Base-by-base conservation (phyloP, 257 asterid genomes). In the Nicotiana undulata region DNA sequence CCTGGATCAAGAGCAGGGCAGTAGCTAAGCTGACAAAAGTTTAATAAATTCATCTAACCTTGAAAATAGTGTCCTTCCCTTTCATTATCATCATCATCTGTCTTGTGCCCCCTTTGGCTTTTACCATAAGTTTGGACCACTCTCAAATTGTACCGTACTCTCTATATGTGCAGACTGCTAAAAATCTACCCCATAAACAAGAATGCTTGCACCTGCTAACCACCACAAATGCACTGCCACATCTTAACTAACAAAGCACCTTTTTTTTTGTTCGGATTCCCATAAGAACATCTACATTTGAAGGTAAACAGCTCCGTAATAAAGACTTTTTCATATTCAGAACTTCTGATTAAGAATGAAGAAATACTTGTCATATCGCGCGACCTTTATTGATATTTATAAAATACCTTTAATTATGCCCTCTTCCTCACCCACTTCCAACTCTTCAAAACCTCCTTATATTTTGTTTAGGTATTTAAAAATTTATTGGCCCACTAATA, bases 311-410 rank as follows among this genome's bases (percentile, higher is more conserved):
- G 49, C 3, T 40, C 12, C 12, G 49, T 7, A 40, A 40, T 9
- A 2, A 40, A 9, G 0, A 1, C 12, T 0, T 0, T 40, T 40
- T 2, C 2, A 9, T 40, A 9, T 2, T 3, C 0, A 9, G 0
- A 1, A 40, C 3, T 0, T 40, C 11, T 40, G 3, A 40, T 40
- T 40, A 40, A 8, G 0, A 37, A 8, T 40, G 11, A 40, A 37
- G 0, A 37, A 1, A 7, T 37, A 7, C 3, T 37, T 37, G 1
- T 32, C 0, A 32, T 1, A 5, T 1, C 0, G 0, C 40, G 5
- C 5, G 5, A 32, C 7, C 40, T 1, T 5, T 5, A 5, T 32
- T 32, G 40, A 34, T 34, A 34, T 34, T 34, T 34, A 9, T 40
- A 40, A 9, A 9, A 0, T 3, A 40, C 49, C 12, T 12, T 12